A percentile compares a stretch with the other conserved stretches of the same genome.
phyloP scores from a whole-genome alignment of 768 basidiomycete genomes.

The Lenzites betulinus region DNA sequence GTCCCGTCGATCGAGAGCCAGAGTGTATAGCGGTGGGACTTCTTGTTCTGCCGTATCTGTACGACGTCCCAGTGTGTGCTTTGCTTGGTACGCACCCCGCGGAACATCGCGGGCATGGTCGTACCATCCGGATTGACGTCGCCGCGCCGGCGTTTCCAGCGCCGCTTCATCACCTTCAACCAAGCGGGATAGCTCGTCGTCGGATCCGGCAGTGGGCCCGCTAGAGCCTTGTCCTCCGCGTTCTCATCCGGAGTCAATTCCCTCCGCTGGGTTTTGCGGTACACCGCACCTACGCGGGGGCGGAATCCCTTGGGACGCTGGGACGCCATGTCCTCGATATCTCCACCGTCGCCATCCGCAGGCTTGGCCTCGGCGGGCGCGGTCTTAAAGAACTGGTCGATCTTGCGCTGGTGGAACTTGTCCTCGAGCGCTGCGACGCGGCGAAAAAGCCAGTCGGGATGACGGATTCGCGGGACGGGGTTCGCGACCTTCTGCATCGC shows the following conservation, averaged over 20 bases:
- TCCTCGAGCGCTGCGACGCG: slow-evolving; percentile 88
- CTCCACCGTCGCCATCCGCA: slow-evolving; percentile 58
- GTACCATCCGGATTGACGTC: slow-evolving; percentile 43
- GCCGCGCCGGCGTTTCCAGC: slow-evolving; percentile 69
- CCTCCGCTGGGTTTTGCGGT: slow-evolving; percentile 45
- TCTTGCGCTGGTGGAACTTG: slow-evolving; percentile 97
- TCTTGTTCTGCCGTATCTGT: slow-evolving; percentile 79
- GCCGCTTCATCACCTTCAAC: slow-evolving; percentile 72
- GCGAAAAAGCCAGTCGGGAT: slow-evolving; percentile 96
- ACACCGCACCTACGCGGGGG: slow-evolving; percentile 55
- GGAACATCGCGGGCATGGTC: slow-evolving; percentile 75
- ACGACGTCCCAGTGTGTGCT: slow-evolving; percentile 85
- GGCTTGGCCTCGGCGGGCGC: slow-evolving; percentile 35
- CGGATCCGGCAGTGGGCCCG: slow-evolving; percentile 61
- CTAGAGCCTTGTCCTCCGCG: slow-evolving; percentile 26
- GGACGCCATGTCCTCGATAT: slow-evolving; percentile 22
- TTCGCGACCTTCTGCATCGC: slow-evolving; percentile 98
- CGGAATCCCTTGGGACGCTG: slow-evolving; percentile 32
- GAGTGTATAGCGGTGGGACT: slow-evolving; percentile 79
- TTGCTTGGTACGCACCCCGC: slow-evolving; percentile 54
- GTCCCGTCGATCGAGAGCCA: slow-evolving; percentile 87
- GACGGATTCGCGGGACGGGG: slow-evolving; percentile 92
- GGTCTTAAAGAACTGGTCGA: slow-evolving; percentile 89
- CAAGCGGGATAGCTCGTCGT: slow-evolving; percentile 69
- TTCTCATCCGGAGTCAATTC: slow-evolving; percentile 47